Base-by-base conservation (phyloP, 2,329 filamentous ascomycete species). In the Corinectria fuckeliana region DNA sequence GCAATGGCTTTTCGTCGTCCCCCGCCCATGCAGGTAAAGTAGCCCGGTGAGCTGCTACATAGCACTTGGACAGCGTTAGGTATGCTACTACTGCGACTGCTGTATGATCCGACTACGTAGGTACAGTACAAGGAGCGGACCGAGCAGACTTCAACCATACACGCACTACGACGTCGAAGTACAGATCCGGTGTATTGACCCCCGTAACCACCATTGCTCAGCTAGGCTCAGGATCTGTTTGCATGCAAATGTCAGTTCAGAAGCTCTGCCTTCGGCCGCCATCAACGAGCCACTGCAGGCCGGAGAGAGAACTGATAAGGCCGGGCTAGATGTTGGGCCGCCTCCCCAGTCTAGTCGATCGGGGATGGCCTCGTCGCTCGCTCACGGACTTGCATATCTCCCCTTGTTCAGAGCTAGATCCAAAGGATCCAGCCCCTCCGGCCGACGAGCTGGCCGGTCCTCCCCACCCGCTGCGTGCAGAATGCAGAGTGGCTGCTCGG, bases 401-500 rank as follows among this genome's bases (percentile, higher is more conserved):
- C 56, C 62, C 55, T n/a, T n/a, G 61, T 51, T 60, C 50, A 48
- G 58, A 65, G 45, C 67, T 67, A 70, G 66, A 67, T 69, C 59
- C 50, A 36, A 62, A 52, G 58, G 54, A 52, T 61, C 63, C 58
- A 66, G 41, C 58, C 60, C 61, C 57, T 53, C 50, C 41, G 41
- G 60, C 36, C 55, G 32, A 48, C 58, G 25, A 64, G 63, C 39
- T 38, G 62, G 50, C 64, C 69, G 53, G 41, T 66, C 50, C 57
- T 48, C 42, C 39, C 28, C 44, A 44, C 36, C 36, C 20, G 18
- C 49, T 38, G 26, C 42, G 50, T 64, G 59, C 66, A 45, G 42
- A 45, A 58, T 62, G 61, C 61, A 69, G 65, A 69, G 50, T 69
- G 67, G 63, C 58, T 67, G 62, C 64, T 52, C n/a, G 42, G 10